Evolutionary conservation across 495 filamentous ascomycete genomes (phyloP).

Genomic region (Hypoxylon fuscum): DNA sequence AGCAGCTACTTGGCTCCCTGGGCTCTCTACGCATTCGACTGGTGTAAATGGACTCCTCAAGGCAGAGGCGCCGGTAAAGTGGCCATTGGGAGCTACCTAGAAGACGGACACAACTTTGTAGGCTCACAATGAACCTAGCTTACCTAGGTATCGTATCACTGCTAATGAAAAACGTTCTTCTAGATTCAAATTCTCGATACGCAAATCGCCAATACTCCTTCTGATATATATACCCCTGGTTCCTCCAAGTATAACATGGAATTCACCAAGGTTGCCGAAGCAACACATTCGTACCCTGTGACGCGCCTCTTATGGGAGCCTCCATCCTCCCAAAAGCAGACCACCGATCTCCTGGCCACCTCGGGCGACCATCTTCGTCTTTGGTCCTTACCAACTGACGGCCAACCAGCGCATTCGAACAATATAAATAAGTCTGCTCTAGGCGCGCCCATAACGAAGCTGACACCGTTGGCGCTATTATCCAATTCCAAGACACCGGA

Average conservation of each 20-base stretch:
- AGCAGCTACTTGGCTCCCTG: slow-evolving; percentile 95
- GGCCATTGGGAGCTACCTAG: slow-evolving; percentile 93
- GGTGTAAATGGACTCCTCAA: slow-evolving; percentile 97
- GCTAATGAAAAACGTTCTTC: slow-evolving; percentile 4
- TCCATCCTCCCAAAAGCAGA: slow-evolving; percentile 94
- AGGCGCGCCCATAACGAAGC: slow-evolving; percentile 77
- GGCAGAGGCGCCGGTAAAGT: slow-evolving; percentile 86
- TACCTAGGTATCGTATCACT: neutral
- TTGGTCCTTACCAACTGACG: slow-evolving; percentile 83
- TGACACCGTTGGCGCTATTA: slow-evolving; percentile 90
- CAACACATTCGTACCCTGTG: slow-evolving; percentile 96
- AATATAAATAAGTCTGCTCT: slow-evolving; percentile 76
- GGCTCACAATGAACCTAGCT: slow-evolving; percentile 38
- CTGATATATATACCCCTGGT: slow-evolving; percentile 75
- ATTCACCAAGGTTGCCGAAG: slow-evolving; percentile 94
- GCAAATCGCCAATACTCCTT: slow-evolving; percentile 73
- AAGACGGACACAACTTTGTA: slow-evolving; percentile 98
- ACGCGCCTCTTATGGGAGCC: slow-evolving; percentile 97
- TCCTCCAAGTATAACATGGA: slow-evolving; percentile 80
- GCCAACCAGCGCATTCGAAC: slow-evolving; percentile 65
- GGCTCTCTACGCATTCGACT: slow-evolving; percentile 96
- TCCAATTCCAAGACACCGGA: slow-evolving; percentile 99
- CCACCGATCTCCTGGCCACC: slow-evolving; percentile 94
- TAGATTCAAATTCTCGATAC: slow-evolving; percentile 99
- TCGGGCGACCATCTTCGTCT: slow-evolving; percentile 95